A percentile compares a stretch with the other conserved stretches of the same genome.
Evolutionary conservation across 495 filamentous ascomycete species (phyloP).

Genomic region (Geoglossum glabrum): DNA sequence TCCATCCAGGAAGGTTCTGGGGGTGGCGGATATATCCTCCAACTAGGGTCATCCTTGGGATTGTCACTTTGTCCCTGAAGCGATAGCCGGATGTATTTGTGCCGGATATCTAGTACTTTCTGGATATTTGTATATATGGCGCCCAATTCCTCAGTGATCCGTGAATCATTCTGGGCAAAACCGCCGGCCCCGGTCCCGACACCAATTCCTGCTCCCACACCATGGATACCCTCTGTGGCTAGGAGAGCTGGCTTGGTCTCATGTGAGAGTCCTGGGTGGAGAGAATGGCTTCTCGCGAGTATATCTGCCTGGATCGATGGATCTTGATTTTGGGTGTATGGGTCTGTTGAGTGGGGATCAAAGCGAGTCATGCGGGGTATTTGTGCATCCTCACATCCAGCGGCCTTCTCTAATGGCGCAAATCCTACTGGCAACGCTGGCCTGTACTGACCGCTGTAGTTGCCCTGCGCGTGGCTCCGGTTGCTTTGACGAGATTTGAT

Average conservation of each 20-base stretch:
- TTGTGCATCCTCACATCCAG: conserved; percentile 14
- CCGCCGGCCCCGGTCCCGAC: conserved; percentile 21
- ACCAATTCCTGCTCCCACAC: conserved; percentile 30
- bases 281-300: conserved; percentile 24
- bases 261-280: conserved; percentile 25
- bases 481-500: conserved; percentile 16
- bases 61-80: conserved; percentile 63
- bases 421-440: conserved; percentile 13
- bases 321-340: conserved; percentile 11
- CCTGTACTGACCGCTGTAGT: conserved; percentile 5
- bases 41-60: conserved; percentile 63
- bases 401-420: conserved; percentile 11
- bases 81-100: conserved; percentile 79
- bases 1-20: conserved; percentile 81
- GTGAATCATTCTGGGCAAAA: conserved; percentile 38
- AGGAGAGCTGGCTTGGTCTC: conserved; percentile 26
- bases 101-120: conserved; percentile 60
- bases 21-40: conserved; percentile 78
- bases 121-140: conserved; percentile 77
- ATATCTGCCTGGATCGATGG: conserved; percentile 23
- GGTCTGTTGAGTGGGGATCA: conserved; percentile 3
- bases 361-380: conserved; percentile 12
- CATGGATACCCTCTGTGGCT: conserved; percentile 27
- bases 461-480: conserved; percentile 4
- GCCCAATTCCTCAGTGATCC: conserved; percentile 60